Base-by-base conservation (phyloP, 2,329 filamentous ascomycete genomes). In the Geosmithia putterillii region DNA sequence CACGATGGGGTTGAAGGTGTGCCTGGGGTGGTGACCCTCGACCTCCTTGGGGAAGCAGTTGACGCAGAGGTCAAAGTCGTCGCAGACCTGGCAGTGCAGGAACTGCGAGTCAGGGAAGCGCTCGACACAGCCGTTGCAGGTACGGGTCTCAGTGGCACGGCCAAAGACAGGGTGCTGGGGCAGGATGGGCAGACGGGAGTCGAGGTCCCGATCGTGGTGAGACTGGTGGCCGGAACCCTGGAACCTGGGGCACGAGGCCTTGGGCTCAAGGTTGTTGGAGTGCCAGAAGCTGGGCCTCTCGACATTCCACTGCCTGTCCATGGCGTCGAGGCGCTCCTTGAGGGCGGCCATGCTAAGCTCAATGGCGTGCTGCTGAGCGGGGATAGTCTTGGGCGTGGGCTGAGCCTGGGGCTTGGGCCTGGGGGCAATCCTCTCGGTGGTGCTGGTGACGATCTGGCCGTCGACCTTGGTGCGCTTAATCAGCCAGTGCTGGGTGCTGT, bases 51-150 rank as follows among this genome's bases (percentile, higher is more conserved):
- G 63, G 53, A 94, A 86, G 69, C 92, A 98, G 36, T 67, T 59
- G 54, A 89, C 74, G 74, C 92, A 98, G 34, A 98, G 75, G 57
- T 98, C 92, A 59, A 82, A 96, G 64, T 98, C 92, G 15, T 86
- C 82, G 60, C 92, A 98, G 18, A 73, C 65, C 7, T 69, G 73
- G 71, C 92, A 98, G 55, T 89, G 88, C 42, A 96, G 76, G 55
- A 96, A 94, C 49, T 86, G 74, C 21, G 73, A 66, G 58, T 94
- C 88, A 7, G 79, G 74, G 44, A 88, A 72, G 58, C 86, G 83
- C 48, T 63, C 65, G 23, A 80, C 70, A 51, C 77, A 81, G 54
- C 66, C 72, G 62, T 81, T 81, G 73, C 83, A 88, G 7, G 83
- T 87, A 50, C 83, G 80, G 28, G 28, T 7, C 28, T 12, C 10